Evolutionary conservation across 306 rosid species (phyloP).

Genomic region (Begonia masoniana): DNA sequence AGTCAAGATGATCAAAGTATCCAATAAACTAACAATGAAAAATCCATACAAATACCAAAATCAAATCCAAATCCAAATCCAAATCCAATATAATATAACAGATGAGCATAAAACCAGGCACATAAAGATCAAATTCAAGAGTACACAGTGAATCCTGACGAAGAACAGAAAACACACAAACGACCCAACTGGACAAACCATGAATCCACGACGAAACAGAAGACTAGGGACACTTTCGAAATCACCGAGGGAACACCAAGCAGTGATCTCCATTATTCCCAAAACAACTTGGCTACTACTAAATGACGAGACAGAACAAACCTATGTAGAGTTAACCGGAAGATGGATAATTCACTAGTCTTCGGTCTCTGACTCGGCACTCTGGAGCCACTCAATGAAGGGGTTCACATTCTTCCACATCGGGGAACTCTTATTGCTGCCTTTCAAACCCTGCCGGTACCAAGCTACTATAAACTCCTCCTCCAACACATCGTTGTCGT

Average conservation of each 20-base stretch:
- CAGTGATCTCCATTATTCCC: not conserved
- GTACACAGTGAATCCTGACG: too few relatives aligned
- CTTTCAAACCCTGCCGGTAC: constrained; percentile 26
- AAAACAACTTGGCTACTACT: not conserved
- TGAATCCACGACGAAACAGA: too few relatives aligned
- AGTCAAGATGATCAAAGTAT: too few relatives aligned
- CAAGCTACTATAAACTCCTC: constrained; percentile 38
- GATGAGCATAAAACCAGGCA: too few relatives aligned
- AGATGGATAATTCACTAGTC: constrained; percentile 31
- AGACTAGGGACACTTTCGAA: too few relatives aligned
- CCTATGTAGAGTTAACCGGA: not conserved
- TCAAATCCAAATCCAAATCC: too few relatives aligned
- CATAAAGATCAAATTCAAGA: too few relatives aligned
- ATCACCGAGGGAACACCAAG: not conserved
- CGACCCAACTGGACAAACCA: too few relatives aligned
- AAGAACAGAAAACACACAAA: too few relatives aligned
- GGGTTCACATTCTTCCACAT: constrained; percentile 41
- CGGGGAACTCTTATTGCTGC: constrained; percentile 20
- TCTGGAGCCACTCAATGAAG: constrained; percentile 56
- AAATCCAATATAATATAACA: too few relatives aligned
- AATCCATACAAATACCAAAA: too few relatives aligned
- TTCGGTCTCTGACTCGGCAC: constrained; percentile 50
- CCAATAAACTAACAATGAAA: too few relatives aligned
- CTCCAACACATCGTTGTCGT: constrained; percentile 33
- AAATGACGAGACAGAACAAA: not conserved